Base-by-base conservation (phyloP, 1,284 basidiomycete species). In the Puccinia novopanici region DNA sequence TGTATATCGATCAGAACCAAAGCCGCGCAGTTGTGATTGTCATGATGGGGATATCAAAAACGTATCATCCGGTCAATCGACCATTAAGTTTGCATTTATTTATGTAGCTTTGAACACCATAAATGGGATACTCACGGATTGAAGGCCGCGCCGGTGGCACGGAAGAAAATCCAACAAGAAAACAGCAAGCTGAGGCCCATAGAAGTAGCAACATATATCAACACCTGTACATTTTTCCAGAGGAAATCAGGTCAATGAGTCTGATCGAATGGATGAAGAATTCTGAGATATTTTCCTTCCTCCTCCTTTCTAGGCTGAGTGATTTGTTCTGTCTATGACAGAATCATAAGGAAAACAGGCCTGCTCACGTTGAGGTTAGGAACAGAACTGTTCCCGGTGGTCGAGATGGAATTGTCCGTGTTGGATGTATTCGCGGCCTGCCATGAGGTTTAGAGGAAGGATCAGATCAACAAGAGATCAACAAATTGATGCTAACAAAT, bases 121-220 rank as follows among this genome's bases (percentile, higher is more conserved):
- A 9, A 13, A 48, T 13, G 45, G 45, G 48, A 30, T 13, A 70
- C 55, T 50, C 90, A 85, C 12, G 78, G 78, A 48, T 80, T 80
- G 48, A 80, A 80, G 30, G 78, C 78, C 10, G 89, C 90, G 8
- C 91, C 91, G 0, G 91, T 91, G 68, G 91, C 88, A 42, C 92
- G 88, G 85, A 89, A 92, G 86, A 92, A 92, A 50, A 92, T 85
- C 90, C 91, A 92, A 10, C 90, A 90, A 3, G 89, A 89, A 42
- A 91, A 89, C 59, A 92, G 88, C 50, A 93, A 88, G 75, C 89
- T 89, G 73, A 92, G 85, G 2, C 92, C 91, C 87, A 91, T 90
- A 61, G 87, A 88, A 0, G 88, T 87, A 0, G 91, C 88, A 57
- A 90, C 89, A 86, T 91, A 91, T 82, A 90, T 87, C 59, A 87